Evolutionary conservation across 2,329 filamentous ascomycete genomes (phyloP).

Genomic region (Ophiostoma fasciatum): DNA sequence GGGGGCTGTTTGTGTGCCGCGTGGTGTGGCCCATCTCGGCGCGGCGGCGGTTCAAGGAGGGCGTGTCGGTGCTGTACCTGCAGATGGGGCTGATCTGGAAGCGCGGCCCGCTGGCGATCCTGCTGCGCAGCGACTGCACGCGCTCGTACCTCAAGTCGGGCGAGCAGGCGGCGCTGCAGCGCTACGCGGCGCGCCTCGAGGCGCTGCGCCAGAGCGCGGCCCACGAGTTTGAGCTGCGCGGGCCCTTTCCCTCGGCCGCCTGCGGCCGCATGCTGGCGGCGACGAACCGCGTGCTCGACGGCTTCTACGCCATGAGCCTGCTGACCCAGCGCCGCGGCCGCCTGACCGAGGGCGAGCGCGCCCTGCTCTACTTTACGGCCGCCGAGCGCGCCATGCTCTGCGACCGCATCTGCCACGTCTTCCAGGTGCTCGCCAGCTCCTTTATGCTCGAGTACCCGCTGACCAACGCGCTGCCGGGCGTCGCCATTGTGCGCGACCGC

Average conservation of each 20-base stretch:
- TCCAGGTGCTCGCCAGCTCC: conserved; percentile 73
- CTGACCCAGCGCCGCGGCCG: conserved; percentile 69
- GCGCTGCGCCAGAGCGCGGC: conserved; percentile 55
- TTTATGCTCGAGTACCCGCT: conserved; percentile 92
- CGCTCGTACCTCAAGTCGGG: conserved; percentile 70
- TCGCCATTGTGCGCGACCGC: conserved; percentile 65
- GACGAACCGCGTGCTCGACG: conserved; percentile 75
- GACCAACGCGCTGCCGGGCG: conserved; percentile 74
- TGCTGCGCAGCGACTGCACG: conserved; percentile 43
- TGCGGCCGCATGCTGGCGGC: conserved; percentile 63
- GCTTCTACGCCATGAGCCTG: conserved; percentile 92
- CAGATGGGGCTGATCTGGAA: conserved; percentile 96
- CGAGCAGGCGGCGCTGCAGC: conserved; percentile 76
- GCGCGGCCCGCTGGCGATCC: conserved; percentile 67
- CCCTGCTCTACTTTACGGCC: conserved; percentile 64
- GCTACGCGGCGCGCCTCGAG: conserved; percentile 62
- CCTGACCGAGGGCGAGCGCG: conserved; percentile 65
- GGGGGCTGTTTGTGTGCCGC: conserved; percentile 82
- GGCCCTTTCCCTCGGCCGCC: conserved; percentile 65
- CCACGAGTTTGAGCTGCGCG: conserved; percentile 78
- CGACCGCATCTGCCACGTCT: conserved; percentile 78
- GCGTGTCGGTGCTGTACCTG: conserved; percentile 79
- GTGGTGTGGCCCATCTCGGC: conserved; percentile 91
- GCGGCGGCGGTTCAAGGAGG: conserved; percentile 74
- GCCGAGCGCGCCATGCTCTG: conserved; percentile 70